Evolutionary conservation across 805 yeast genomes (phyloP).

Genomic region (Komagataella kurtzmanii): DNA sequence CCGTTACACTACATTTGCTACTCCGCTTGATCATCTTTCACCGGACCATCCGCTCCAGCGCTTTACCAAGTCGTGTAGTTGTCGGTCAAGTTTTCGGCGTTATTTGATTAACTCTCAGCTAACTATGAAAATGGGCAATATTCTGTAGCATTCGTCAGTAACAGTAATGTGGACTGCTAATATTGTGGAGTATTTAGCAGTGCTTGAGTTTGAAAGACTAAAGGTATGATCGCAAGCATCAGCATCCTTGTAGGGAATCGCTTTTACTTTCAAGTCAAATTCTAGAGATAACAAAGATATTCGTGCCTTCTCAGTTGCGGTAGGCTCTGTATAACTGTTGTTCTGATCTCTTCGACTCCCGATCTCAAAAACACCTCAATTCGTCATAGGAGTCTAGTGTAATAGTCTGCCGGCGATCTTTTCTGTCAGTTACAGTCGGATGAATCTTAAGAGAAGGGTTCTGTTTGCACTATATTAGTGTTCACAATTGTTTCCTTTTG

Average conservation of each 20-base stretch:
- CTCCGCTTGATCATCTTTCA: no score
- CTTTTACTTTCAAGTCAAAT: not conserved
- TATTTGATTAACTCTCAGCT: not conserved
- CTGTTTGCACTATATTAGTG: no score
- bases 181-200: not conserved
- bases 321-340: not conserved
- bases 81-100: no score
- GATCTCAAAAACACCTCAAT: not conserved
- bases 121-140: not conserved
- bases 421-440: not conserved
- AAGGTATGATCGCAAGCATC: not conserved
- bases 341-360: not conserved
- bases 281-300: not conserved
- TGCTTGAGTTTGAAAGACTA: not conserved
- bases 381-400: not conserved
- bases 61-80: no score
- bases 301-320: not conserved
- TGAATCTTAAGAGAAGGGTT: not conserved
- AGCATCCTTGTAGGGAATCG: not conserved
- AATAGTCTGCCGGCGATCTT: not conserved
- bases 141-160: not conserved
- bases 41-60: no score
- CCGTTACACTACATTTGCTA: no score
- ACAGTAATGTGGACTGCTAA: not conserved
- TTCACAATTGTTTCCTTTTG: not conserved